Evolutionary conservation across 2,329 filamentous ascomycete species (phyloP), one percentile per base, ranked within the genome.

Genomic region (Gremmenia infestans): DNA sequence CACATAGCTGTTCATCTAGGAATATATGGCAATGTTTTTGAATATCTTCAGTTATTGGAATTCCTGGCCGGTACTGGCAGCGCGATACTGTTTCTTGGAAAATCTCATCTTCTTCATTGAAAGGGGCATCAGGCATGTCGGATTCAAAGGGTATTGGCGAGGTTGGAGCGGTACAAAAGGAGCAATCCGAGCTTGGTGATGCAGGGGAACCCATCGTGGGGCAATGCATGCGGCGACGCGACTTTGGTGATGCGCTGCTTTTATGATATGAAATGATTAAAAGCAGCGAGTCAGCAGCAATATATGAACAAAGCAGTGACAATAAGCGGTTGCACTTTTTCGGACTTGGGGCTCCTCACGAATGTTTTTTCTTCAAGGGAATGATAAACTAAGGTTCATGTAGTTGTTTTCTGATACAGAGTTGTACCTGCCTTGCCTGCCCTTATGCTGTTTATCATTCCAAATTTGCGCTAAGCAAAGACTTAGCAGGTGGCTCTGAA

Each of bases 11-110:
- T 71, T 93, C 89, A 70, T 93, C 89, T 0, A 93, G 75, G 67
- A 87, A 88, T 46, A 90, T 87, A 55, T 83, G 81, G 62, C 82
- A 83, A 65, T 90, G 85, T 56, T 83, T 76, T 54, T 78, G 81
- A 17, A 92, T 72, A 64, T 88, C 83, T 56, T 78, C 81, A 1
- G 85, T 82, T 12, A 91, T 72, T 43, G 73, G 71, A 58, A 74
- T 77, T 6, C 79, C 77, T n/a, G 76, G 71, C 60, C 81, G 79
- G 70, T 85, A 87, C 7, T 40, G 43, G 19, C 48, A 46, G 12
- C 11, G 19, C 5, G n/a, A 14, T 23, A 36, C 23, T 9, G 15
- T 4, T 14, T 32, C 40, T 35, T 50, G 17, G 25, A 32, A 17
- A 19, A 7, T 5, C 39, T 40, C 39, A 19, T 40, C 17, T 19